phyloP scores from a whole-genome alignment of 352 stramenopile species.

The Albugo candida region DNA sequence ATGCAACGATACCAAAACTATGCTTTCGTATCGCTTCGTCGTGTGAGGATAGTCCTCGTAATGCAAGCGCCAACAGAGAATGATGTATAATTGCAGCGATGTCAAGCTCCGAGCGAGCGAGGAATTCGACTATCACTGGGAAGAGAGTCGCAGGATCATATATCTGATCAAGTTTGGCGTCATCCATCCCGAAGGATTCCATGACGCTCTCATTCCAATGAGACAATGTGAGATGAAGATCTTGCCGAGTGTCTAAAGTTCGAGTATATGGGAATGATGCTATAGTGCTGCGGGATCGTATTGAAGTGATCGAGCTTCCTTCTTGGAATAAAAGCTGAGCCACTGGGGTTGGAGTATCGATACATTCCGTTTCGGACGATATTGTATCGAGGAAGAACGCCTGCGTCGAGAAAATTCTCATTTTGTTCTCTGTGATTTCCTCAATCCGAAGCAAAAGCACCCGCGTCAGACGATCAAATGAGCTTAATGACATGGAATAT shows the following conservation, averaged over 20 bases:
- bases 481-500: constrained; percentile 52
- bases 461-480: constrained; percentile 31
- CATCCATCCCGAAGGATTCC: background rate
- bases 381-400: too few relatives aligned
- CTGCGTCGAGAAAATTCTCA: too few relatives aligned
- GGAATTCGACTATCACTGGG: constrained; percentile 53
- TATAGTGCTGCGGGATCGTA: too few relatives aligned
- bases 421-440: too few relatives aligned
- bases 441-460: constrained; percentile 12
- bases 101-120: constrained; percentile 43
- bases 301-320: too few relatives aligned
- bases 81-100: constrained; percentile 41
- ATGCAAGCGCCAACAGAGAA: constrained; percentile 38
- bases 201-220: too few relatives aligned
- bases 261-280: too few relatives aligned
- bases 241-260: too few relatives aligned
- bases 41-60: constrained; percentile 54
- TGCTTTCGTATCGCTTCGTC: constrained; percentile 29
- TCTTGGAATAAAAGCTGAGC: too few relatives aligned
- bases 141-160: constrained; percentile 67
- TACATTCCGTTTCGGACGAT: too few relatives aligned
- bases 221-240: too few relatives aligned
- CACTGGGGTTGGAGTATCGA: too few relatives aligned
- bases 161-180: constrained; percentile 6
- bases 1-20: constrained; percentile 52